phyloP scores from a whole-genome alignment of 2,329 filamentous ascomycete genomes.

The Fusarium hostae region DNA sequence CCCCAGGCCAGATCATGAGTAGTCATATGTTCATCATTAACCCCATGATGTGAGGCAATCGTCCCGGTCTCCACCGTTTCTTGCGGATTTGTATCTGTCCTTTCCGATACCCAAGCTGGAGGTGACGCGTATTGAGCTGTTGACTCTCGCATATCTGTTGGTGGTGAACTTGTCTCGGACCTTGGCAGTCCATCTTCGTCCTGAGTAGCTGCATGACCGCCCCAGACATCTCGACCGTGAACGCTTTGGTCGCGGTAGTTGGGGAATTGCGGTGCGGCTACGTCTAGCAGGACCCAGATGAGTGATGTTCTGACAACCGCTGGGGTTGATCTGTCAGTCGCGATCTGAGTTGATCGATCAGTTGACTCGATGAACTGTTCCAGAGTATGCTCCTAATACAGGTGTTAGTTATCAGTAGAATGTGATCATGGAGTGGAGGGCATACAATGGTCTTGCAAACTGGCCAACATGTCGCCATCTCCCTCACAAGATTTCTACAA shows the following conservation, averaged over 20 bases:
- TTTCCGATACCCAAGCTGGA: constrained; percentile 12
- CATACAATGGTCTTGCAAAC: constrained; percentile 22
- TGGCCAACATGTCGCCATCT: constrained; percentile 27
- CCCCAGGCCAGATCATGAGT: constrained; percentile 24
- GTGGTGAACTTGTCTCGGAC: neutral
- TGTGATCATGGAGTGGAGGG: fast-evolving
- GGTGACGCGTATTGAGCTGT: constrained; percentile 34
- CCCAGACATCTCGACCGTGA: neutral
- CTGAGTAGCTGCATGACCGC: fast-evolving
- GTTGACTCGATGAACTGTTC: constrained; percentile 17
- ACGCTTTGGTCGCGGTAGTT: neutral
- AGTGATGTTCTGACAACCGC: constrained; percentile 9
- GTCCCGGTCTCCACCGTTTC: neutral
- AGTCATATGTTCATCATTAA: neutral
- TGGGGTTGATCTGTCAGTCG: neutral
- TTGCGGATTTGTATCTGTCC: neutral
- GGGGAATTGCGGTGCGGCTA: constrained; percentile 28
- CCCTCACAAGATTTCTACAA: constrained; percentile 13
- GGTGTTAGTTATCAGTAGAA: neutral
- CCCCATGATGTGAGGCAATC: neutral
- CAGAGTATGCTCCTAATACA: neutral
- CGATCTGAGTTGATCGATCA: fast-evolving
- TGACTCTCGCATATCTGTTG: constrained; percentile 28
- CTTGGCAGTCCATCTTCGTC: neutral
- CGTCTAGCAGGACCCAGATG: constrained; percentile 24